Evolutionary conservation across 2,329 filamentous ascomycete genomes (phyloP), one percentile per base, ranked within the genome.

Genomic region (Epichloe glyceriae): DNA sequence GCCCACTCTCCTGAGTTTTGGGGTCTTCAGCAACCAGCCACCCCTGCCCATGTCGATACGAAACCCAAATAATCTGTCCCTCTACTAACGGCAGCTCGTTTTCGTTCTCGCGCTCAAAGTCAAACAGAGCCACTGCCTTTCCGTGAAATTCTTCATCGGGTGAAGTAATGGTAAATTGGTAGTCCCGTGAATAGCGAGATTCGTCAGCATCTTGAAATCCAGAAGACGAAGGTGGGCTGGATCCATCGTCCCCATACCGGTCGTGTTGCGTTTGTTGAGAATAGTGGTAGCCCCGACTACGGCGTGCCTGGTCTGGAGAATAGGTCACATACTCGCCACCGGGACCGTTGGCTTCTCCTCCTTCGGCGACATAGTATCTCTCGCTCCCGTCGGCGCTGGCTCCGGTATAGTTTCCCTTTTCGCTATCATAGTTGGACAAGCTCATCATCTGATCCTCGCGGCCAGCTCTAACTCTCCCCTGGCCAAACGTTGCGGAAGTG

Each of bases 121-220:
- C 90, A 64, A 95, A 98, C 20, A 98, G 74, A 6, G 93, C 93
- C 30, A 98, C 88, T 11, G 89, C 90, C 64, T 95, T 95, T 46
- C 93, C 93, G 62, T 96, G 90, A 80, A 96, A 96, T 66, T 97
- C 89, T 69, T 97, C 91, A 65, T 97, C 93, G 5, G 90, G 89
- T 14, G 88, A 94, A 15, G 88, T 91, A 59, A 95, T 95, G 17
- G 88, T 94, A 65, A 96, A 95, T 60, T 94, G 87, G 65, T 95
- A 96, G 67, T 95, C 88, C 57, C 86, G 82, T 44, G 88, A 94
- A 67, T 90, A 95, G 60, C 89, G 80, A 50, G 83, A 87, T 63
- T 88, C 78, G 61, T 89, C 83, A 58, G 80, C 78, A 52, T 77
- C 72, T 51, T 69, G 73, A 54, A 72, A 75, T 33, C 73, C 74